phyloP scores from a whole-genome alignment of 345 rosid genomes.

The Mercurialis annua region DNA sequence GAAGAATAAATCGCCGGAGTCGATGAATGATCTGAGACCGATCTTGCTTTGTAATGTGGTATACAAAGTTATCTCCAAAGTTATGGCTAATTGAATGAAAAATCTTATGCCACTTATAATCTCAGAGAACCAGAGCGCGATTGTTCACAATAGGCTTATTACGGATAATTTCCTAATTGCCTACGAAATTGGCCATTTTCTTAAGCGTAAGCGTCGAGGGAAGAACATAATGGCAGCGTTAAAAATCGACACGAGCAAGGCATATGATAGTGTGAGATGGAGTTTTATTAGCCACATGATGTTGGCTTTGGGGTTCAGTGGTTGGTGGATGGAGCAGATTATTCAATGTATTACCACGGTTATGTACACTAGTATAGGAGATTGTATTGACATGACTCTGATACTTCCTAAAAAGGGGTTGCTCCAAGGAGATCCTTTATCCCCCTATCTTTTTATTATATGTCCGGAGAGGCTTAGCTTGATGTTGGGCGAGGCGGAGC shows the following conservation, averaged over 20 bases:
- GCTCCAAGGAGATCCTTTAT: background rate
- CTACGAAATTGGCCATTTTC: background rate
- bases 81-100: background rate
- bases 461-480: background rate
- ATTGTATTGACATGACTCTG: background rate
- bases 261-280: background rate
- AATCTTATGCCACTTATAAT: background rate
- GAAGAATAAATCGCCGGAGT: background rate
- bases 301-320: background rate
- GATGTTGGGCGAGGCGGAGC: background rate
- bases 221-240: background rate
- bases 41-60: background rate
- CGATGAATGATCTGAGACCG: background rate
- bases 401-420: background rate
- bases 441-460: background rate
- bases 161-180: background rate
- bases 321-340: background rate
- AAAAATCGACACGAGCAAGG: background rate
- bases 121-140: background rate
- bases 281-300: background rate
- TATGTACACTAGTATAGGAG: background rate
- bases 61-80: background rate
- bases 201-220: background rate
- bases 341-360: background rate
- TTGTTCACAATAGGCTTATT: background rate